Base-by-base conservation (phyloP, 1,139 yeast genomes). In the Yamadazyma friedrichii region DNA sequence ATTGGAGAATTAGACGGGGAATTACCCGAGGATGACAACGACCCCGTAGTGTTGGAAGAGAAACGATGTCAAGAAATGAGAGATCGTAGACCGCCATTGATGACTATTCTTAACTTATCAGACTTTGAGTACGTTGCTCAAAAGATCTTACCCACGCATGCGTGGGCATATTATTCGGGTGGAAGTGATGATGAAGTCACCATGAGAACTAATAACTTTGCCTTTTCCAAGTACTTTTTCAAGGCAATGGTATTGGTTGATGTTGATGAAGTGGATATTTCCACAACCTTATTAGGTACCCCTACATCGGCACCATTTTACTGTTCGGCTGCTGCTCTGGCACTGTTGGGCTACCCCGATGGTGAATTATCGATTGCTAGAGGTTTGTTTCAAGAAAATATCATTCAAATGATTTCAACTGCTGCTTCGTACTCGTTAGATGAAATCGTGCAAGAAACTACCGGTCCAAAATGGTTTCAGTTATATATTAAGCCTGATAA, bases 141-240 rank as follows among this genome's bases (percentile, higher is more conserved):
- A 38, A 73, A 77, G 45, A 80, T 84, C 35, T 64, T 88, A 64
- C 72, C 84, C 25, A 76, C 75, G 41, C 74, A 80, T 12, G 94
- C 91, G 0, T 84, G 95, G 88, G 88, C 88, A 6, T 88, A 88
- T 62, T 88, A 86, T 59, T 82, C 91, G 1, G 81, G 88, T 26
- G 96, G 89, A n/a, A 74, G 93, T 12, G 95, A 88, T 57, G 96
- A 88, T 59, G 96, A 88, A 63, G 76, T 88, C 48, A 73, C 95
- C 1, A 61, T 85, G 61, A 75, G 96, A 49, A 95, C 88, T 57
- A 88, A 88, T 65, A 94, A 86, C 56, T 70, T 79, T 45, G 91
- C 95, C 1, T 88, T 75, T 64, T 91, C 84, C 52, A 73, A 94
- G 42, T 75, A 88, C 40, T 88, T 84, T 67, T 88, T 88, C 70